Conservation (phyloP, 768 basidiomycete species). For the Mycena vulgaris region DNA sequence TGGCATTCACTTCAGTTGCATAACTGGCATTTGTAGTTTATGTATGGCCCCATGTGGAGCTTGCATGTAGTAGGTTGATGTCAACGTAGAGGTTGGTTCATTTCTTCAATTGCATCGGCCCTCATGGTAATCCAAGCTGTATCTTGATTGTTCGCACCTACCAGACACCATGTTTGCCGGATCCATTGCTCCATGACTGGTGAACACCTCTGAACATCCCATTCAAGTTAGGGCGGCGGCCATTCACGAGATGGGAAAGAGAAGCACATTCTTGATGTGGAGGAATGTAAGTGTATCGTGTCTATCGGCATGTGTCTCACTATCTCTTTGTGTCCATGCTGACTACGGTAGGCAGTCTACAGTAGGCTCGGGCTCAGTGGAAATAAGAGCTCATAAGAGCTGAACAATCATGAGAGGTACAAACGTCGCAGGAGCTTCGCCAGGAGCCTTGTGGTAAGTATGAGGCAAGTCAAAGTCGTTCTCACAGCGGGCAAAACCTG, state of each 20-base stretch:
- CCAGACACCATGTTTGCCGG: too few relatives aligned
- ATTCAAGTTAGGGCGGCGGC: background rate
- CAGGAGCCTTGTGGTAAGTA: background rate
- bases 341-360: background rate
- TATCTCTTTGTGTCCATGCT: constrained; percentile 2
- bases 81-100: too few relatives aligned
- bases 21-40: too few relatives aligned
- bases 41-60: too few relatives aligned
- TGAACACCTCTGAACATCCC: too few relatives aligned
- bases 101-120: too few relatives aligned
- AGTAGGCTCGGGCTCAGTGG: background rate
- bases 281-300: background rate
- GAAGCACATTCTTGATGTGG: background rate
- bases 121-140: too few relatives aligned
- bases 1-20: too few relatives aligned
- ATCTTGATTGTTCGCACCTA: too few relatives aligned
- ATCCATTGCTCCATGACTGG: too few relatives aligned
- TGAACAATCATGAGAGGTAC: background rate
- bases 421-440: background rate
- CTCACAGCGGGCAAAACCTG: too few relatives aligned
- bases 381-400: background rate
- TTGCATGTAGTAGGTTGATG: too few relatives aligned
- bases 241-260: background rate
- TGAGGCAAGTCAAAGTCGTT: constrained; percentile 2
- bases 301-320: background rate